These are phyloP conservation scores for Candida schatavii DNA, from an alignment of 805 yeast genomes.

Conservation along the genomic window DNA sequence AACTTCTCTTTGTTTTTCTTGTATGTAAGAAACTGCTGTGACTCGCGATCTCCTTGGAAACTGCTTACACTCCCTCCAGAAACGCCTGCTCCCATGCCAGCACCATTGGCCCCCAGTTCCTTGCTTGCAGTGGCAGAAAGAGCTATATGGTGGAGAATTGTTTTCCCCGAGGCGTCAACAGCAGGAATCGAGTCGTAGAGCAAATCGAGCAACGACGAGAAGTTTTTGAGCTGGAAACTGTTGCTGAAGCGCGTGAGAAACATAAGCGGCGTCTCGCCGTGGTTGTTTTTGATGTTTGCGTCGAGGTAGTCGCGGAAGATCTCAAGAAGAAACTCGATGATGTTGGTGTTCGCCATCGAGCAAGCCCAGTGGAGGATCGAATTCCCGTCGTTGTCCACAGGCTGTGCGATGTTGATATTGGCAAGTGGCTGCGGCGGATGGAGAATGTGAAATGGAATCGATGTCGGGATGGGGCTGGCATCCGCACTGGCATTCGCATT, in stretches of 20 bases:
- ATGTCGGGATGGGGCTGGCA: not conserved
- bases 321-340: slow-evolving; percentile 60
- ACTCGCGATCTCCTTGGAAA: slow-evolving; percentile 1
- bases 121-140: slow-evolving; percentile 17
- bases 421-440: slow-evolving; percentile 53
- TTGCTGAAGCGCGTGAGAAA: slow-evolving; percentile 40
- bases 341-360: slow-evolving; percentile 72
- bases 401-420: slow-evolving; percentile 72
- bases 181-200: slow-evolving; percentile 35
- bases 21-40: slow-evolving; percentile 9
- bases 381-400: slow-evolving; percentile 92
- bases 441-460: slow-evolving; percentile 39
- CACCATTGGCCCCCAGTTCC: slow-evolving; percentile 1
- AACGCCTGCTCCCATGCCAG: not conserved
- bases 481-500: no score
- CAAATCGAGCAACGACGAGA: slow-evolving; percentile 32
- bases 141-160: slow-evolving; percentile 42
- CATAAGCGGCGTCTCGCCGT: slow-evolving; percentile 83
- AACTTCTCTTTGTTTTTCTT: slow-evolving; percentile 33
- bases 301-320: slow-evolving; percentile 67
- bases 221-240: slow-evolving; percentile 36
- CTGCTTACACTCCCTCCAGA: not conserved
- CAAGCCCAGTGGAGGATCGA: slow-evolving; percentile 96
- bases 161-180: slow-evolving; percentile 38
- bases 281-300: slow-evolving; percentile 68